phyloP scores from a whole-genome alignment of 2,329 filamentous ascomycete species.

The Xylaria sp. region DNA sequence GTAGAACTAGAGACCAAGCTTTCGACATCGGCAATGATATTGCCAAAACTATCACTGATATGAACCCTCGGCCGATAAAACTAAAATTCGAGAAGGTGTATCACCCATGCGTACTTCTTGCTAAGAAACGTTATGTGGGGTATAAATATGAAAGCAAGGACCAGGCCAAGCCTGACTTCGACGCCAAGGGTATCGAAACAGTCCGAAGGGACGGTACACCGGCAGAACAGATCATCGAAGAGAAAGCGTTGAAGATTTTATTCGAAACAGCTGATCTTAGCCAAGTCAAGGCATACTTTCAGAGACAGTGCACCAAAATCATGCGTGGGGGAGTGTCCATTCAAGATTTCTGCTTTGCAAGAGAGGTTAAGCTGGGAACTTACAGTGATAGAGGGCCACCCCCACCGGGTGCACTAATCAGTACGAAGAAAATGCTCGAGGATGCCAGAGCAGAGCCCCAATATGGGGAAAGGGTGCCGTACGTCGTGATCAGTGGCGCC shows the following conservation, averaged over 20 bases:
- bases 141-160: slow-evolving; percentile 90
- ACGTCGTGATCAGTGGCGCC: slow-evolving; percentile 89
- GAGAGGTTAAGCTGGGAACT: slow-evolving; percentile 88
- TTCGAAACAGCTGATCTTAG: slow-evolving; percentile 92
- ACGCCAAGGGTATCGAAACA: slow-evolving; percentile 98
- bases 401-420: slow-evolving; percentile 89
- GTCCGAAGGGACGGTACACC: slow-evolving; percentile 94
- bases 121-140: slow-evolving; percentile 98
- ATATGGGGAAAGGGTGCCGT: slow-evolving; percentile 94
- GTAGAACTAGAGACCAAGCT: slow-evolving; percentile 85
- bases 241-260: slow-evolving; percentile 86
- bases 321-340: slow-evolving; percentile 89
- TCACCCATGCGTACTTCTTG: slow-evolving; percentile 90
- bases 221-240: slow-evolving; percentile 95
- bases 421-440: slow-evolving; percentile 84
- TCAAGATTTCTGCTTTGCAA: slow-evolving; percentile 95
- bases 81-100: slow-evolving; percentile 99
- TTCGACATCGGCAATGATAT: slow-evolving; percentile 96
- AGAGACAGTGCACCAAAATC: slow-evolving; percentile 89
- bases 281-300: slow-evolving; percentile 89
- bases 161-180: slow-evolving; percentile 86
- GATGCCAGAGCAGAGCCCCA: slow-evolving; percentile 91
- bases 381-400: slow-evolving; percentile 84
- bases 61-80: slow-evolving; percentile 91
- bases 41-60: slow-evolving; percentile 83